phyloP scores from a whole-genome alignment of 257 asterid species.

The Verbascum thapsus region DNA sequence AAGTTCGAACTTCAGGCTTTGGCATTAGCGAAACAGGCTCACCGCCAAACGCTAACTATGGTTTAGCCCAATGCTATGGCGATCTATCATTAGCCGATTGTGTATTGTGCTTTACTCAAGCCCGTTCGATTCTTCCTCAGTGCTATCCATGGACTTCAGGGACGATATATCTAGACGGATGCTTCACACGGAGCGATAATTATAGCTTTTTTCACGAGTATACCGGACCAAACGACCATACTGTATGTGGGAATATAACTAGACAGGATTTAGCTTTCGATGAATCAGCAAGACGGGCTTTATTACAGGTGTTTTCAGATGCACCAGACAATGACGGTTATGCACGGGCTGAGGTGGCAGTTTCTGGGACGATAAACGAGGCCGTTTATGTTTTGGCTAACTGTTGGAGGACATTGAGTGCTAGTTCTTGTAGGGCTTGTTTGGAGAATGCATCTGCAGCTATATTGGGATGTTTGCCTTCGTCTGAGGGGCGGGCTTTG shows the following conservation, averaged over 20 bases:
- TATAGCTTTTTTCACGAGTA: slow-evolving; percentile 63
- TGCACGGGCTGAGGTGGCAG: slow-evolving; percentile 41
- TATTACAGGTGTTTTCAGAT: slow-evolving; percentile 40
- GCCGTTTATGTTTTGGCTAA: slow-evolving; percentile 58
- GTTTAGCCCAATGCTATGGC: slow-evolving; percentile 78
- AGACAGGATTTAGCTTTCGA: slow-evolving; percentile 34
- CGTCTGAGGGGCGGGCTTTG: too few relatives aligned
- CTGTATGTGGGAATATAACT: slow-evolving; percentile 58
- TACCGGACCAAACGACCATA: slow-evolving; percentile 45
- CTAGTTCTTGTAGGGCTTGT: too few relatives aligned
- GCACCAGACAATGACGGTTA: slow-evolving; percentile 52
- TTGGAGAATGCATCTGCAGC: too few relatives aligned
- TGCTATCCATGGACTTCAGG: slow-evolving; percentile 80
- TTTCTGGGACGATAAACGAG: slow-evolving; percentile 30
- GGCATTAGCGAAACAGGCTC: slow-evolving; percentile 53
- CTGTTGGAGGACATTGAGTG: slow-evolving; percentile 64
- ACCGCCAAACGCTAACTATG: slow-evolving; percentile 59
- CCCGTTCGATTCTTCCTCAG: slow-evolving; percentile 69
- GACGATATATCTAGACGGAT: slow-evolving; percentile 73
- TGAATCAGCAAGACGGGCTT: slow-evolving; percentile 41
- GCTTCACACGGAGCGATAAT: slow-evolving; percentile 77
- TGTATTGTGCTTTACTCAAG: slow-evolving; percentile 69
- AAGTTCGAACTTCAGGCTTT: slow-evolving; percentile 56
- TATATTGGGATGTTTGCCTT: too few relatives aligned
- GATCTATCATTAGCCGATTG: slow-evolving; percentile 81